phyloP scores from a whole-genome alignment of 106 monocot species.

The Platanthera guangdongensis region DNA sequence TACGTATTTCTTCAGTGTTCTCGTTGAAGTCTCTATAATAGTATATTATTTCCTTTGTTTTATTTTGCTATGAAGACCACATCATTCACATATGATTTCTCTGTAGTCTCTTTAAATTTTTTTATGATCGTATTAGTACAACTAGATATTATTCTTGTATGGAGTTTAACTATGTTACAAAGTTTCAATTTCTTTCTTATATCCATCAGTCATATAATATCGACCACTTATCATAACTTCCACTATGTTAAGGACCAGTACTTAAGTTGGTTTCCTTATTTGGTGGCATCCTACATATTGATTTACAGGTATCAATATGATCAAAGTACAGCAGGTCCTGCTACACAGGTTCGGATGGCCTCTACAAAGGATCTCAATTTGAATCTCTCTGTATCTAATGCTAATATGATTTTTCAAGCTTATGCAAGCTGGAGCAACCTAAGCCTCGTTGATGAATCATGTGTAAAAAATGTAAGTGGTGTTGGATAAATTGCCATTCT shows the following conservation, averaged over 20 bases:
- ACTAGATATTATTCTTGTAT: neutral
- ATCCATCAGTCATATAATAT: neutral
- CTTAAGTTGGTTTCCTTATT: neutral
- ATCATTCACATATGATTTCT: neutral
- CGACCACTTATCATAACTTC: neutral
- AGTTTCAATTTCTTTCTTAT: neutral
- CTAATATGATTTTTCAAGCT: constrained; percentile 87
- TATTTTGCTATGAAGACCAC: neutral
- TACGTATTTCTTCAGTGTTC: neutral
- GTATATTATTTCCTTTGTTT: neutral
- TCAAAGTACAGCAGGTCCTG: constrained; percentile 55
- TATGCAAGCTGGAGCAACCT: constrained; percentile 94
- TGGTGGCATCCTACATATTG: neutral
- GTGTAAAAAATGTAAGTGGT: constrained; percentile 41
- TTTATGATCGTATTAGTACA: neutral
- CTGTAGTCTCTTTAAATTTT: neutral
- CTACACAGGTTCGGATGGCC: constrained; percentile 62
- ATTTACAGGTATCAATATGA: constrained; percentile 86
- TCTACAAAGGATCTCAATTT: constrained; percentile 69
- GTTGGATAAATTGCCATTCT: neutral
- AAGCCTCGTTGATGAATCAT: constrained; percentile 36
- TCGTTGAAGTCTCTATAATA: neutral
- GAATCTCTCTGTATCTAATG: constrained; percentile 79
- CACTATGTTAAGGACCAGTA: neutral
- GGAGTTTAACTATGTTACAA: neutral